Evolutionary conservation across 2,329 filamentous ascomycete species (phyloP).

Genomic region (Fusarium albosuccineum): DNA sequence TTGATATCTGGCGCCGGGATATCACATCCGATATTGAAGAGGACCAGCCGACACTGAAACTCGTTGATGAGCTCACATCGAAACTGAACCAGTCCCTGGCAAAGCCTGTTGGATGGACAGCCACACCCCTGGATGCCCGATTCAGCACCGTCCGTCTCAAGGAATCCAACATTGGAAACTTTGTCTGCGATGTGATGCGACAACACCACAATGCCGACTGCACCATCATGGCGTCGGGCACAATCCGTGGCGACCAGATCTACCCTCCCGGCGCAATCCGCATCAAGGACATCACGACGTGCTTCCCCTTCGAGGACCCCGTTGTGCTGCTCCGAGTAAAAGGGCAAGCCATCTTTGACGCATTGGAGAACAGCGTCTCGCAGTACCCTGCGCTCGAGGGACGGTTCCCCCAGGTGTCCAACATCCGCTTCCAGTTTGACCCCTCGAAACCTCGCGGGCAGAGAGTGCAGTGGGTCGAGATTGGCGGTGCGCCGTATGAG

Average conservation of each 20-base stretch:
- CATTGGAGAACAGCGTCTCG: conserved; percentile 86
- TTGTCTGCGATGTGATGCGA: conserved; percentile 92
- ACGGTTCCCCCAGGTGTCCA: conserved; percentile 88
- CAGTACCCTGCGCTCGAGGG: conserved; percentile 86
- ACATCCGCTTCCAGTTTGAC: conserved; percentile 82
- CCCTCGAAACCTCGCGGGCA: conserved; percentile 70
- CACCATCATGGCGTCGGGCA: conserved; percentile 85
- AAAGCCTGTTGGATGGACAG: conserved; percentile 86
- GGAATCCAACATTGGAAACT: conserved; percentile 91
- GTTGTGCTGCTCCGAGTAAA: conserved; percentile 81
- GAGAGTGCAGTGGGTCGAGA: conserved; percentile 72
- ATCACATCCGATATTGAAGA: conserved; percentile 74
- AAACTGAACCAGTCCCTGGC: conserved; percentile 82
- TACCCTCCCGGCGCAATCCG: conserved; percentile 84
- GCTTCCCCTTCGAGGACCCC: conserved; percentile 93
- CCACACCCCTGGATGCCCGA: conserved; percentile 84
- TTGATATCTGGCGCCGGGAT: conserved; percentile 82
- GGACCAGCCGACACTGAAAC: conserved; percentile 69
- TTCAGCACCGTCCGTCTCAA: conserved; percentile 83
- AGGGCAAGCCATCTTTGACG: conserved; percentile 80
- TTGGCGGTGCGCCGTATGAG: conserved; percentile 73
- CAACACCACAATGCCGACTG: conserved; percentile 86
- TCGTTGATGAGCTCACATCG: conserved; percentile 78
- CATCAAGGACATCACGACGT: conserved; percentile 86
- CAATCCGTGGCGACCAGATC: conserved; percentile 88